Evolutionary conservation across 2,329 filamentous ascomycete genomes (phyloP), one percentile per base, ranked within the genome.

Genomic region (Trichoderma aggressivum): DNA sequence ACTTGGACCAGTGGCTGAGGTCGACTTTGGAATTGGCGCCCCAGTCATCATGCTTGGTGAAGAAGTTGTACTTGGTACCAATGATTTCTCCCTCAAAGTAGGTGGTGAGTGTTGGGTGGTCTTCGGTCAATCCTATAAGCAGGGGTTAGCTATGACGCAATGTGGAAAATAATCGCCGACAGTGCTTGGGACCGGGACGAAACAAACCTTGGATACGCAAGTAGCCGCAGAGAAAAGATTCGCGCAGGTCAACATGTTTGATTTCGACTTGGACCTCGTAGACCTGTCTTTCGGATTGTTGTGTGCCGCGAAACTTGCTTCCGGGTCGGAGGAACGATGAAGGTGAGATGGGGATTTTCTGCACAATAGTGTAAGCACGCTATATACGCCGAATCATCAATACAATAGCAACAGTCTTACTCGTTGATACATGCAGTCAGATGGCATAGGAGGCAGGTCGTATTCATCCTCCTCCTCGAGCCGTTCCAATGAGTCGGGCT

Each of bases 61-160:
- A 88, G 83, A 99, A 99, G n/a, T 90, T 92, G 82, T 98, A 94
- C 79, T 97, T 97, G 71, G 90, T 91, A 62, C 96, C 96, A 75
- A 99, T 98, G 69, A 99, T 97, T 82, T 99, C 96, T 80, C 95
- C 94, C 82, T 98, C 95, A 77, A 99, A 99, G 80, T 97, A 99
- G 1, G 96, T 99, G 10, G 95, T 98, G 64, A 99, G 86, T n/a
- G 94, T 98, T 14, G 95, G 95, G 80, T 98, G 95, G 81, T 98
- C 94, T 79, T 97, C 92, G 0, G 96, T 98, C 18, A 99, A 86
- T 66, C 94, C 94, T 98, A 75, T 67, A 24, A 18, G 14, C 28
- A 53, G 11, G 26, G 53, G 55, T 70, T 69, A 72, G 70, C 70
- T 71, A 71, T 71, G 70, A 71, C 70, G 63, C 70, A 67, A 69